phyloP scores from a whole-genome alignment of 2,329 filamentous ascomycete species.

The Pyrenophora teres region DNA sequence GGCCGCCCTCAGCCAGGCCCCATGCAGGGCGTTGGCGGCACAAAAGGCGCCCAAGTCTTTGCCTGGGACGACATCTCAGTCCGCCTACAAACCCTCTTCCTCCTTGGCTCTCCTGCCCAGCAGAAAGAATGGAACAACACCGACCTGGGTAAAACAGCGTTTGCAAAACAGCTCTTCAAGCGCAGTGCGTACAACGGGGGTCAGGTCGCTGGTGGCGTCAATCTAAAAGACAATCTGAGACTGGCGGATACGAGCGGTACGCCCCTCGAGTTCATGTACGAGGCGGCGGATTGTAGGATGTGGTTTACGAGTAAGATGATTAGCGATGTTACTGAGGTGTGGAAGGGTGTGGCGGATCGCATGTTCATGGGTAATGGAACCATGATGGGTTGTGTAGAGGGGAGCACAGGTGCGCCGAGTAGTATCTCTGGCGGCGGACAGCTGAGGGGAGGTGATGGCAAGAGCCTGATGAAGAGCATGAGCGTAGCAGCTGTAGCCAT shows the following conservation, averaged over 20 bases:
- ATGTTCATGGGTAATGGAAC: conserved; percentile 39
- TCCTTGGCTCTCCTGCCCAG: conserved; percentile 38
- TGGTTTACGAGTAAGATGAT: conserved; percentile 48
- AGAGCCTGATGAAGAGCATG: conserved; percentile 8
- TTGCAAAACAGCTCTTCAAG: conserved; percentile 40
- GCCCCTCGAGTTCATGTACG: conserved; percentile 50
- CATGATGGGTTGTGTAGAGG: conserved; percentile 30
- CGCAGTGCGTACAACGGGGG: conserved; percentile 34
- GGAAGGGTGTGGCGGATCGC: conserved; percentile 45
- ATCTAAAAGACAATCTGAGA: conserved; percentile 46
- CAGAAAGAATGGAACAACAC: conserved; percentile 35
- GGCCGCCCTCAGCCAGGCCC: conserved; percentile 49
- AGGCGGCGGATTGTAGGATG: conserved; percentile 49
- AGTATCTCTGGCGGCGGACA: conserved; percentile 41
- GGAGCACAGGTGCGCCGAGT: conserved; percentile 37
- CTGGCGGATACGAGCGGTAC: conserved; percentile 44
- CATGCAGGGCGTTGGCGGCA: conserved; percentile 53
- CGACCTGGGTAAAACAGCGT: conserved; percentile 39
- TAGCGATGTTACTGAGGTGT: conserved; percentile 43
- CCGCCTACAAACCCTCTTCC: conserved; percentile 38
- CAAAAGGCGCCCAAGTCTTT: conserved; percentile 50
- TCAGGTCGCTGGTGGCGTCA: conserved; percentile 38
- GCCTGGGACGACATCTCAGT: conserved; percentile 41
- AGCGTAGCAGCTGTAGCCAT: not conserved
- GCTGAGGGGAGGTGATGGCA: conserved; percentile 32